Evolutionary conservation across 495 filamentous ascomycete species (phyloP).

Genomic region (Penicillium herquei): DNA sequence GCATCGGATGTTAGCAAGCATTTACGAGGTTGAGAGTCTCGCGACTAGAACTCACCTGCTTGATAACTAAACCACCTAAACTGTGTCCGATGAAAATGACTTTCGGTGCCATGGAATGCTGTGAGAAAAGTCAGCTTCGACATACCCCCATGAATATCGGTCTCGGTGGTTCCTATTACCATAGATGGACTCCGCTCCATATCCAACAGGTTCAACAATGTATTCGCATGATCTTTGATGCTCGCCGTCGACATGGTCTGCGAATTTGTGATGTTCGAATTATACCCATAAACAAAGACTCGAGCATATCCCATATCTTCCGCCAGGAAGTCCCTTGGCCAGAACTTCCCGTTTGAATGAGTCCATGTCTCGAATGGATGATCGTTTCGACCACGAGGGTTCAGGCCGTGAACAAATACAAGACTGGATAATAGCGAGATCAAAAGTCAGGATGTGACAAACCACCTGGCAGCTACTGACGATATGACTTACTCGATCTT

Average conservation of each 20-base stretch:
- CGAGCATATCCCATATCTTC: slow-evolving; percentile 40
- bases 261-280: slow-evolving; percentile 38
- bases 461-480: not conserved
- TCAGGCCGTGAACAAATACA: slow-evolving; percentile 41
- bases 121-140: not conserved
- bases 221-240: slow-evolving; percentile 41
- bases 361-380: slow-evolving; percentile 44
- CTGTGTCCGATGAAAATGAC: slow-evolving; percentile 50
- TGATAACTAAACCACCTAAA: slow-evolving; percentile 45
- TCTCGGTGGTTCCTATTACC: slow-evolving; percentile 1
- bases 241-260: slow-evolving; percentile 38
- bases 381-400: slow-evolving; percentile 36
- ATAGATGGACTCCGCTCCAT: slow-evolving; percentile 32
- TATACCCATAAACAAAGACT: slow-evolving; percentile 45
- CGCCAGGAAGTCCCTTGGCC: slow-evolving; percentile 40
- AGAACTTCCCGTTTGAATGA: slow-evolving; percentile 36
- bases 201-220: slow-evolving; percentile 34
- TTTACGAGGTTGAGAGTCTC: not conserved
- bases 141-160: not conserved
- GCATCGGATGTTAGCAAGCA: not conserved
- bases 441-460: not conserved
- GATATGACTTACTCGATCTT: slow-evolving; percentile 30
- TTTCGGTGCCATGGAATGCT: slow-evolving; percentile 24
- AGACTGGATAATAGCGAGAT: slow-evolving; percentile 16
- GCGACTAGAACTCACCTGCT: slow-evolving; percentile 35